phyloP scores from a whole-genome alignment of 2,329 filamentous ascomycete genomes.

The Cladosporium sphaerospermum region DNA sequence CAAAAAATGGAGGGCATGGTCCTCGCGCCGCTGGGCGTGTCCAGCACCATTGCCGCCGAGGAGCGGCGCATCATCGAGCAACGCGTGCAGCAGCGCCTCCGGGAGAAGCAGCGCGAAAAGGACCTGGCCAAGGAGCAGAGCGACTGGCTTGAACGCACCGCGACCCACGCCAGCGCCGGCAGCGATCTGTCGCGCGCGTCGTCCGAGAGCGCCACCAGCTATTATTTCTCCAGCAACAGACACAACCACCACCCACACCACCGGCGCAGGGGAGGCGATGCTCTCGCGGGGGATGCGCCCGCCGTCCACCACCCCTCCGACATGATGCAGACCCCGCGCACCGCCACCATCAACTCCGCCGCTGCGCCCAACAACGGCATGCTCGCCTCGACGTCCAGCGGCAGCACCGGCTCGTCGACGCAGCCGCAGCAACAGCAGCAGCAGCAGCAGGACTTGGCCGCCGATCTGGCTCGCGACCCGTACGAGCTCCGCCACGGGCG shows the following conservation, averaged over 20 bases:
- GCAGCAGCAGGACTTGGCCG: not conserved
- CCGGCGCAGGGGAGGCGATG: slow-evolving; percentile 7
- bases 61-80: slow-evolving; percentile 3
- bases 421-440: not conserved
- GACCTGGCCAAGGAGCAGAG: slow-evolving; percentile 3
- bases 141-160: slow-evolving; percentile 7
- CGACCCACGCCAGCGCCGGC: not conserved
- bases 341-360: not conserved
- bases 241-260: not conserved
- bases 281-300: not conserved
- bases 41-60: slow-evolving; percentile 1
- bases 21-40: not conserved
- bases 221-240: slow-evolving; percentile 10
- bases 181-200: slow-evolving; percentile 1
- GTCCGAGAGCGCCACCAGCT: slow-evolving; percentile 8
- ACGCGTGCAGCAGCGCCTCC: slow-evolving; percentile 1
- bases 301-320: not conserved
- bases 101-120: slow-evolving; percentile 3
- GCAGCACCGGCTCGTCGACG: slow-evolving; percentile 3
- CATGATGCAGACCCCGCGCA: slow-evolving; percentile 8
- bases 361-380: not conserved
- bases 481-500: slow-evolving; percentile 65
- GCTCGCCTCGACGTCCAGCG: slow-evolving; percentile 2
- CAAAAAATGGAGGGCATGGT: slow-evolving; percentile 4
- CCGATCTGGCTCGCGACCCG: slow-evolving; percentile 1